Evolutionary conservation across 805 yeast genomes (phyloP), one percentile per base, ranked within the genome.

Genomic region (Saccharomycopsis sp.): DNA sequence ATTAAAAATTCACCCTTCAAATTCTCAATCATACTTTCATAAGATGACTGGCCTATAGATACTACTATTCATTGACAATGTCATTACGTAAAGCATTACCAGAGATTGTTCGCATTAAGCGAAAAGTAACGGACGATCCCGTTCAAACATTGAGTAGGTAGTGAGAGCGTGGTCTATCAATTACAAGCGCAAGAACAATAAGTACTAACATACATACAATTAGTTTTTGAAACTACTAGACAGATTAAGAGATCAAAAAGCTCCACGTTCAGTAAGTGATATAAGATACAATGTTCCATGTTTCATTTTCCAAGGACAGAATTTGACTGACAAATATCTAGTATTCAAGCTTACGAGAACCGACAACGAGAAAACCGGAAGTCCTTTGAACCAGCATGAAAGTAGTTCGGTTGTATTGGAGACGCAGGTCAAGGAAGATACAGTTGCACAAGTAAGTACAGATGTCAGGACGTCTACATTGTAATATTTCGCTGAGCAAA

Each of bases 121-220:
- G 98, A 59, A 86, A 87, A 66, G 78, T 97, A 60, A 84, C 82
- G 55, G 94, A 90, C 65, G 97, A 89, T 64, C 96, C 97, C 1
- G 75, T 92, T 23, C 90, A 88, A 64, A 96, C 97, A 0, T 76
- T 91, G 65, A 64, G 75, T 74, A 65, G 51, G 75, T 67, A 2
- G 7, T 24, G 24, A 50, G 41, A 9, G 51, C 50, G 57, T 50
- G n/a, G 21, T n/a, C n/a, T n/a, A n/a, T n/a, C n/a, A n/a, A n/a
- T n/a, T n/a, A n/a, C n/a, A n/a, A n/a, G n/a, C n/a, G n/a, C 37
- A 5, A 29, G 37, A 5, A 29, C 37, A 29, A 29, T 29, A 12
- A 7, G 5, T 29, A 29, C 37, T 29, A 29, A 29, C 37, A 29
- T 51, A 51, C 57, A 44, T 12, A 44, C 16, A 44, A 44, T 12